Base-by-base conservation (phyloP, 2,329 filamentous ascomycete genomes). In the Alternaria postmessia region DNA sequence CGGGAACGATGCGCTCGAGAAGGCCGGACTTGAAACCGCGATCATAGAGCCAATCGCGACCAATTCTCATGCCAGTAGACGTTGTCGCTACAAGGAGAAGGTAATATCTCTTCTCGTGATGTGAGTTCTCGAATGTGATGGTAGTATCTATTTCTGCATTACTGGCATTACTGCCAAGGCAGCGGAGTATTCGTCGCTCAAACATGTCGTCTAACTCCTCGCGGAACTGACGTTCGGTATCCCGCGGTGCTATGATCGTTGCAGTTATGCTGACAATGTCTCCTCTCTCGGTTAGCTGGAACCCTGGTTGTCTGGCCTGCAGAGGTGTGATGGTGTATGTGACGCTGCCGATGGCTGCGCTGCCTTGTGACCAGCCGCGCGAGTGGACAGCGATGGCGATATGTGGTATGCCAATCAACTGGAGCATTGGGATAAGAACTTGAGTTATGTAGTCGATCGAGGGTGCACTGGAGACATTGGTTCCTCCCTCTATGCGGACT, bases 371-470 rank as follows among this genome's bases (percentile, higher is more conserved):
- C 87, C 86, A 88, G n/a, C 86, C 85, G 18, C 86, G 79, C 52
- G 79, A 78, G 11, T 81, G 74, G 24, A 87, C 69, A 2, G 70
- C 68, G 3, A 81, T 69, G 0, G 73, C 69, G 42, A 88, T 79
- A 4, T 59, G 65, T 3, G 84, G 83, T 14, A 88, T 75, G 5
- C 86, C 85, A 34, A 88, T 78, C 30, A 70, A 75, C 2, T 75
- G 62, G 22, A 88, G 81, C 57, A 83, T 85, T 0, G 87, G 87
- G 3, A 85, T 67, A 6, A 89, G 78, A 4, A 88, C 86, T 66
- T 87, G 82, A 3, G 75, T 62, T 9, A 86, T 75, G 65, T 88
- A 88, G 49, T 89, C 87, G 67, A 81, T 82, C 3, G 84, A 86
- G 7, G 86, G 86, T 1, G 84, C 83, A 32, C 78, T 81, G 1